Percentiles rank a stretch among this genome's conserved stretches.
Evolutionary conservation across 176 grass and related monocot genomes (phyloP).

Genomic region (Carex kokanica): DNA sequence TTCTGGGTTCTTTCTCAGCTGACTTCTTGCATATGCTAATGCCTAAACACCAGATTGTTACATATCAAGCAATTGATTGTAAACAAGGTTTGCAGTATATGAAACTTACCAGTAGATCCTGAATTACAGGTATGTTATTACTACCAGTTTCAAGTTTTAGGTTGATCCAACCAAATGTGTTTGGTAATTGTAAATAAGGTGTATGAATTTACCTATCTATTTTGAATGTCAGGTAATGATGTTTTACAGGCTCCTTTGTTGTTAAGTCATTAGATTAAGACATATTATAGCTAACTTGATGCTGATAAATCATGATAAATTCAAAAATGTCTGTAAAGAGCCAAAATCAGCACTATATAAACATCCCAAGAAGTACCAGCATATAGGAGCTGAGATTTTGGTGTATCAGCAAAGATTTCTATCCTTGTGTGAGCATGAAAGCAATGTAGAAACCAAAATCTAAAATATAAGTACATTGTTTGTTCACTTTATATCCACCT

Average conservation of each 20-base stretch:
- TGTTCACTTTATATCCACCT: background rate
- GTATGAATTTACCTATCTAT: background rate
- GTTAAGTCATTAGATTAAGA: background rate
- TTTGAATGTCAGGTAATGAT: background rate
- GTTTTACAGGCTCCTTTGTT: background rate
- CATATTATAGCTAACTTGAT: background rate
- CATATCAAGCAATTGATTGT: background rate
- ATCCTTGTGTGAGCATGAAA: background rate
- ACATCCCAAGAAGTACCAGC: background rate
- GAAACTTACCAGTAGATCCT: background rate
- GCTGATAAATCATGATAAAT: background rate
- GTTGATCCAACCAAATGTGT: background rate
- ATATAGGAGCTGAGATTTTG: background rate
- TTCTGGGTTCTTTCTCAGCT: constrained; percentile 57
- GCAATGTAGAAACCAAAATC: background rate
- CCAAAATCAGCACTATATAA: background rate
- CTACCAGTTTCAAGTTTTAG: background rate
- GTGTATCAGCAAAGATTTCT: background rate
- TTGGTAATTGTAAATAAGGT: background rate
- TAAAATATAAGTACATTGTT: background rate
- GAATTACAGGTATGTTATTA: background rate
- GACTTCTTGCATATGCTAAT: constrained; percentile 71
- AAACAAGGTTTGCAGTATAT: background rate
- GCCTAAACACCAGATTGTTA: constrained; percentile 41
- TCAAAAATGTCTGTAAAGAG: background rate